Percentiles rank a stretch among this genome's conserved stretches.
phyloP scores from a whole-genome alignment of 805 yeast genomes.

The Hermanozyma aechmeae region DNA sequence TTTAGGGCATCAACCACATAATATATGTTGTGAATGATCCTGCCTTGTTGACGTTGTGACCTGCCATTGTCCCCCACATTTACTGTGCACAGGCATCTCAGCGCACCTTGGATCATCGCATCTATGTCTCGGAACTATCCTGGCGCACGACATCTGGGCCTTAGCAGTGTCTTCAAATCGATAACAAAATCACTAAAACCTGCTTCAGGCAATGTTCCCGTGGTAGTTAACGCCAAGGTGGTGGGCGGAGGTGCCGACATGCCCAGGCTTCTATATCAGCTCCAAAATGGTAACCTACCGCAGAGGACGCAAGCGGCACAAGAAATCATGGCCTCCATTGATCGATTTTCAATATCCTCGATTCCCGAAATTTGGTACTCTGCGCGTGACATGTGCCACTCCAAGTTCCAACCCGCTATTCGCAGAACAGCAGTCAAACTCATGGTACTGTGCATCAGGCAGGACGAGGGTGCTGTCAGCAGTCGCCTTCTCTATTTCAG shows the following conservation, averaged over 20 bases:
- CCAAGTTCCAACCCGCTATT: slow-evolving; percentile 15
- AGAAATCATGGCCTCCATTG: slow-evolving; percentile 40
- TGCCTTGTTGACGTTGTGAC: not conserved
- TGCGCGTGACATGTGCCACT: slow-evolving; percentile 43
- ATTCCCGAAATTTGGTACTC: slow-evolving; percentile 73
- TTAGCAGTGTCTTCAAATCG: slow-evolving; percentile 32
- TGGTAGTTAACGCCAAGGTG: slow-evolving; percentile 29
- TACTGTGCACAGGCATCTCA: too few species aligned
- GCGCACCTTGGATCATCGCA: not conserved
- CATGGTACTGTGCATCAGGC: slow-evolving; percentile 44
- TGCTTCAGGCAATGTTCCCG: slow-evolving; percentile 18
- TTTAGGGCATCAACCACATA: not conserved
- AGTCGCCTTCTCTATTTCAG: slow-evolving; percentile 48
- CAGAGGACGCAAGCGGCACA: slow-evolving; percentile 42
- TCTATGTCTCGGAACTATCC: slow-evolving; percentile 22
- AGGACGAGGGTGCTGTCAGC: slow-evolving; percentile 41
- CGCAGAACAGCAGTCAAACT: slow-evolving; percentile 43
- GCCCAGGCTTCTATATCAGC: slow-evolving; percentile 27
- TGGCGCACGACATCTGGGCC: slow-evolving; percentile 18
- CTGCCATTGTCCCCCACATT: not conserved
- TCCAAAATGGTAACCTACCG: slow-evolving; percentile 26
- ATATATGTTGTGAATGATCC: not conserved
- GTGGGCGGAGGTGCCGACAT: slow-evolving; percentile 37
- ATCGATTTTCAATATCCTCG: slow-evolving; percentile 43
- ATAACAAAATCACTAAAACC: slow-evolving; percentile 28